Evolutionary conservation across 2,329 filamentous ascomycete species (phyloP), one percentile per base, ranked within the genome.

Genomic region (Lasiodiplodia sp.): DNA sequence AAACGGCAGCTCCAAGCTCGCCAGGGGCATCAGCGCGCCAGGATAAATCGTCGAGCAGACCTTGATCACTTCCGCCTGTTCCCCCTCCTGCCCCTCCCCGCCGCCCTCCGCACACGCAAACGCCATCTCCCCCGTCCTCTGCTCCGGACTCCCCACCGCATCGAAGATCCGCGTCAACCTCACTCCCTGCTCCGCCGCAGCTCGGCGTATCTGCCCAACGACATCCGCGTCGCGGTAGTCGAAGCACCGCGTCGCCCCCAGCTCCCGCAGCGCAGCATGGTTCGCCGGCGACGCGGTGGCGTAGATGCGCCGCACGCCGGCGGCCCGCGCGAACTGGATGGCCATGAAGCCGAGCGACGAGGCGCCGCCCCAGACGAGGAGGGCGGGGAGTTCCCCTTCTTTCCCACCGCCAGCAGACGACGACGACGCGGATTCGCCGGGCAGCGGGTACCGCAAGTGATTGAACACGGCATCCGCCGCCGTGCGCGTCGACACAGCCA

Each of bases 401-500:
- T n/a, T n/a, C n/a, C n/a, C n/a, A n/a, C n/a, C n/a, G n/a, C n/a
- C n/a, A n/a, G n/a, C n/a, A n/a, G n/a, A n/a, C n/a, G n/a, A n/a
- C n/a, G n/a, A n/a, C n/a, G n/a, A n/a, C n/a, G n/a, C n/a, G n/a
- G n/a, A n/a, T n/a, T n/a, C n/a, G n/a, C 77, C 74, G 0, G 87
- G 87, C 0, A 87, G 80, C 37, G 83, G 81, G 21, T 91, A 76
- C 0, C 76, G 79, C 12, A 90, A 78, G 69, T 90, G 87, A 1
- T 76, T 76, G 1, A 80, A 82, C 2, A 86, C 73, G 3, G 85
- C 79, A 73, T 90, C 86, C 74, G 89, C 86, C 12, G 85, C 86
- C 0, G 87, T 89, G 38, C 89, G 83, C 38, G 78, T 77, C 38
- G 88, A 89, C 63, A 86, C 85, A 0, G 86, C 83, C 2, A 89